Evolutionary conservation across 192 early-diverging fungal genomes (phyloP).

Genomic region (Umbelopsis sp.): DNA sequence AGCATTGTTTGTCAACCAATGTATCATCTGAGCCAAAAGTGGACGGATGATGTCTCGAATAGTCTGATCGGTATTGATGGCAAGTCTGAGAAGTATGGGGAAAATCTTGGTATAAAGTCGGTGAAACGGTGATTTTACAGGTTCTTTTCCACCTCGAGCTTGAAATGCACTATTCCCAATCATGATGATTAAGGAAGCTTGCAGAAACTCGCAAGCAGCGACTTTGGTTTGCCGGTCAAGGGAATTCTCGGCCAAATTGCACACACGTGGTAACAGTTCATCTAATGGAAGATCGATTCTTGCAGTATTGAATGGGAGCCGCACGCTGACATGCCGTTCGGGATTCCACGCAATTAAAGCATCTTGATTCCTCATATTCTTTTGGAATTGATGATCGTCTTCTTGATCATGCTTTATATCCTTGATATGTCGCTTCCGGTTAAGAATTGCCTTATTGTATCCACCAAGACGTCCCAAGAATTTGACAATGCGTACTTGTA

Average conservation of each 20-base stretch:
- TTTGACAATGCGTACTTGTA: conserved; percentile 64
- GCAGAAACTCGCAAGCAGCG: conserved; percentile 73
- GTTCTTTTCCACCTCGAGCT: conserved; percentile 44
- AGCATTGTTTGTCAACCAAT: conserved; percentile 80
- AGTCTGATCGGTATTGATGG: conserved; percentile 73
- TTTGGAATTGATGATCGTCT: not conserved
- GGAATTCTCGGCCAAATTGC: conserved; percentile 74
- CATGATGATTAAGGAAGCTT: conserved; percentile 74
- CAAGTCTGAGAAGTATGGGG: conserved; percentile 69
- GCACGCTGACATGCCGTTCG: conserved; percentile 56
- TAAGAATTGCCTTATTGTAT: conserved; percentile 51
- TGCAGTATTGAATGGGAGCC: conserved; percentile 70
- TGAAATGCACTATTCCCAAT: conserved; percentile 67
- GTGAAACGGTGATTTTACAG: conserved; percentile 59
- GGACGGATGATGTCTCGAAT: conserved; percentile 69
- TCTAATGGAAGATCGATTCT: conserved; percentile 68
- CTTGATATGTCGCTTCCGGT: not conserved
- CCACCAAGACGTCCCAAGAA: conserved; percentile 69
- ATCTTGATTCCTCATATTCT: conserved; percentile 2
- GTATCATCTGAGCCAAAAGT: conserved; percentile 69
- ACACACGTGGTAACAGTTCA: conserved; percentile 75
- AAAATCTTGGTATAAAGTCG: conserved; percentile 67
- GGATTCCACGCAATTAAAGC: conserved; percentile 71
- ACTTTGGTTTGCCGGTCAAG: conserved; percentile 76
- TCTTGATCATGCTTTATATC: conserved; percentile 5